These are phyloP conservation scores for Thraustochytrium aureum DNA, from an alignment of 352 stramenopile species.

Conservation along the genomic window DNA sequence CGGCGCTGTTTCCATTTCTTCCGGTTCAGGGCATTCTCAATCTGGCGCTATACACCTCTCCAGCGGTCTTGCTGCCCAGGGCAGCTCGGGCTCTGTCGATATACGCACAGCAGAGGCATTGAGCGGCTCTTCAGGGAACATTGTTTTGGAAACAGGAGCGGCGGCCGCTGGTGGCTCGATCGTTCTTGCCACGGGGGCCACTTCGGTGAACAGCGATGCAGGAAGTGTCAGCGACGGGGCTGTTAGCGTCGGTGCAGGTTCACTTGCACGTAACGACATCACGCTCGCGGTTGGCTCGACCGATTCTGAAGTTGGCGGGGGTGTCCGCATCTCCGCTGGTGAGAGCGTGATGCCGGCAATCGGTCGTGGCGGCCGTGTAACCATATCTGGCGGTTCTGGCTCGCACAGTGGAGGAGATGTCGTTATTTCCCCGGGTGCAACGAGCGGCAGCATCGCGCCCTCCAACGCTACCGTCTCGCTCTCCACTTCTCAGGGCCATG, in stretches of 20 bases:
- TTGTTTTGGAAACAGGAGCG: background rate
- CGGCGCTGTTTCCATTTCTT: slow-evolving; percentile 38
- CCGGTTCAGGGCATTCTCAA: too few relatives aligned
- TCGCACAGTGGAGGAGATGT: too few relatives aligned
- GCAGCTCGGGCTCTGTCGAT: background rate
- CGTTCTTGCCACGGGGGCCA: too few relatives aligned
- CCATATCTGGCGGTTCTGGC: too few relatives aligned
- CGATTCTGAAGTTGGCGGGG: background rate
- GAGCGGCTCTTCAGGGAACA: background rate
- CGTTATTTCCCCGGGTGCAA: too few relatives aligned
- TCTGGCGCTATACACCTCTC: background rate
- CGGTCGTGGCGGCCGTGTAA: background rate
- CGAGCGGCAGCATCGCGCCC: too few relatives aligned
- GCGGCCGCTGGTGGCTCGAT: slow-evolving; percentile 1
- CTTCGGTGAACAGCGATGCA: too few relatives aligned
- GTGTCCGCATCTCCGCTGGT: background rate
- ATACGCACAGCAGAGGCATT: background rate
- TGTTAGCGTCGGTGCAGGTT: too few relatives aligned
- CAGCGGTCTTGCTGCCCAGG: background rate
- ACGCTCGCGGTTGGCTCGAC: background rate
- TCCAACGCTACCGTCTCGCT: too few relatives aligned
- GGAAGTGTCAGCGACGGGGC: too few relatives aligned
- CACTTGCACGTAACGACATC: too few relatives aligned
- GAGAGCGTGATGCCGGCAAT: background rate
- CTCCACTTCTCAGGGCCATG: too few relatives aligned